Evolutionary conservation across 2,329 filamentous ascomycete species (phyloP).

Genomic region (Pseudogymnoascus verrucosus): DNA sequence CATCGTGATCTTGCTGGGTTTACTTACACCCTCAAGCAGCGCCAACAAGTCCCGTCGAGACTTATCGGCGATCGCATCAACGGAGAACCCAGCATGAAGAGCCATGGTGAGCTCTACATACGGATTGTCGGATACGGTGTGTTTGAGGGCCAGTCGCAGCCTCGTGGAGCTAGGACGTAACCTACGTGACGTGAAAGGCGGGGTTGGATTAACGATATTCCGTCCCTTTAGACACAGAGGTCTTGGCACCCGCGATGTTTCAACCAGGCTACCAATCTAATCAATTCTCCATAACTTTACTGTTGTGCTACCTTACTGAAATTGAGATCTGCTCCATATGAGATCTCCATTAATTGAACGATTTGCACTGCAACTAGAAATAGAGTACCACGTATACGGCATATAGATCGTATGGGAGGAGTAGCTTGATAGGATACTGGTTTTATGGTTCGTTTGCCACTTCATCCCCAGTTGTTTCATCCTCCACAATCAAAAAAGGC

Average conservation of each 20-base stretch:
- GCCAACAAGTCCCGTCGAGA: slow-evolving; percentile 82
- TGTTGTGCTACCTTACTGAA: not conserved
- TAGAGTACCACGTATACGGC: not conserved
- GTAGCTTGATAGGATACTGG: not conserved
- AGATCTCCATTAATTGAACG: not conserved
- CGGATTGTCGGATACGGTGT: slow-evolving; percentile 3
- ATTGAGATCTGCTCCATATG: slow-evolving; percentile 1
- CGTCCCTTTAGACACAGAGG: not conserved
- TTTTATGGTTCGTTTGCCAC: not conserved
- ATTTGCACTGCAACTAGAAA: not conserved
- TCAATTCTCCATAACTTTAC: not conserved
- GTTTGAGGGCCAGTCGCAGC: not conserved
- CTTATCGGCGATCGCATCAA: slow-evolving; percentile 69
- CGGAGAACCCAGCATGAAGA: slow-evolving; percentile 63
- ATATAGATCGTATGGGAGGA: not conserved
- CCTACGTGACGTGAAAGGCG: slow-evolving; percentile 5
- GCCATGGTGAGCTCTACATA: slow-evolving; percentile 55
- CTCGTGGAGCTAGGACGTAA: slow-evolving; percentile 1
- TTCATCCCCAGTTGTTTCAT: not conserved
- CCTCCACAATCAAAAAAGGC: not conserved
- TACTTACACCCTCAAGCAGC: slow-evolving; percentile 86
- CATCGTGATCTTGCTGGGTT: slow-evolving; percentile 12
- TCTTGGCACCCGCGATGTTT: not conserved
- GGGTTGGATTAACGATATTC: slow-evolving; percentile 2
- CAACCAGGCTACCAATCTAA: not conserved